Evolutionary conservation across 257 asterid genomes (phyloP).

Genomic region (Henckelia pumila): DNA sequence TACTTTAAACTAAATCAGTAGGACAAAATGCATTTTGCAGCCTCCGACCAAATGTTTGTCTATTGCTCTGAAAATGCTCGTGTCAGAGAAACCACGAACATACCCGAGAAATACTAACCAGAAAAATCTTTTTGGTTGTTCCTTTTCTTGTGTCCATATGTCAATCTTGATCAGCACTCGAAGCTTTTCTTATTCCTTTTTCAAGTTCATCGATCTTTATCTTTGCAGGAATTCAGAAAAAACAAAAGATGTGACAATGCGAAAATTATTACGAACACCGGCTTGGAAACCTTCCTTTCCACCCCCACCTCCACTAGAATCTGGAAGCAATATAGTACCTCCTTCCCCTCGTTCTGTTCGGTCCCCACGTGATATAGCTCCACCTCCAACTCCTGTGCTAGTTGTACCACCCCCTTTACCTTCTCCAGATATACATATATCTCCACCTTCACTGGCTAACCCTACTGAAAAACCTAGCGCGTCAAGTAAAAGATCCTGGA

Average conservation of each 20-base stretch:
- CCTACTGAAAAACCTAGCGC: conserved; percentile 25
- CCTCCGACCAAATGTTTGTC: not conserved
- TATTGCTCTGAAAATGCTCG: not conserved
- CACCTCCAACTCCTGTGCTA: conserved; percentile 26
- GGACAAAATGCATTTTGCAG: conserved; percentile 1
- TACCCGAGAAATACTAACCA: not conserved
- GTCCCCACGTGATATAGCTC: conserved; percentile 4
- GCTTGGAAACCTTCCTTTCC: not conserved
- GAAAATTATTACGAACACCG: conserved; percentile 45
- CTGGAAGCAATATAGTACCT: not conserved
- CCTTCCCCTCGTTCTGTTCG: not conserved
- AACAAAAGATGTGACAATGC: conserved; percentile 29
- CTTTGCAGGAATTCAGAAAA: conserved; percentile 43
- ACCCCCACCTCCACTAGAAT: conserved; percentile 4
- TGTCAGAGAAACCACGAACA: too few relatives aligned
- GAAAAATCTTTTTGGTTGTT: not conserved
- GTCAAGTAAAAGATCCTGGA: conserved; percentile 4
- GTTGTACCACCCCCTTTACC: conserved; percentile 26
- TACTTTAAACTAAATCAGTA: not conserved
- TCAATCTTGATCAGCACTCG: not conserved
- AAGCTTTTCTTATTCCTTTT: conserved; percentile 10
- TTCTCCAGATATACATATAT: conserved; percentile 27
- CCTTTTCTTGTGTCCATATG: not conserved
- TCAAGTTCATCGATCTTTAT: conserved; percentile 15
- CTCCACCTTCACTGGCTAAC: conserved; percentile 37